Conservation (phyloP, 768 basidiomycete genomes). For the Leccinum fibrillosum region DNA sequence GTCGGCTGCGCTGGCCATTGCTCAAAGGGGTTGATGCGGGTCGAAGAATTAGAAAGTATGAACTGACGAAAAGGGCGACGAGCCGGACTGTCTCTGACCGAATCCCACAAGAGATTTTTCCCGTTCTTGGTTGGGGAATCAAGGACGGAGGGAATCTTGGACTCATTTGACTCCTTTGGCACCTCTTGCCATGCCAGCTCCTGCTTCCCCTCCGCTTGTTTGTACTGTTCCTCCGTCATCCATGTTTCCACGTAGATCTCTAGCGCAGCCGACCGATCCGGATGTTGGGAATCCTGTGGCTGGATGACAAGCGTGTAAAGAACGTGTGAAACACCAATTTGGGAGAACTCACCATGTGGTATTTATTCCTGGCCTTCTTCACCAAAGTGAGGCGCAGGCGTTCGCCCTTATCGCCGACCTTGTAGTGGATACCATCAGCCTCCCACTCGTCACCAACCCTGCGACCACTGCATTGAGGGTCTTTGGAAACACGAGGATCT, state of each 20-base stretch:
- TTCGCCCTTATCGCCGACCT: slow-evolving; percentile 68
- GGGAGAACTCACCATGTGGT: slow-evolving; percentile 62
- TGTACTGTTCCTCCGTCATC: slow-evolving; percentile 74
- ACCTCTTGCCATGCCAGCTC: slow-evolving; percentile 71
- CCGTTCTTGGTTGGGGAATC: slow-evolving; percentile 43
- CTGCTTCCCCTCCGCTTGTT: slow-evolving; percentile 55
- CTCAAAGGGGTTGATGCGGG: slow-evolving; percentile 52
- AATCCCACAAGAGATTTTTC: slow-evolving; percentile 71
- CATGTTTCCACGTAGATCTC: slow-evolving; percentile 77
- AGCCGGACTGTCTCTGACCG: slow-evolving; percentile 43
- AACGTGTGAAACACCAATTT: not conserved
- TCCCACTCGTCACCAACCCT: slow-evolving; percentile 78
- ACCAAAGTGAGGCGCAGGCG: slow-evolving; percentile 67
- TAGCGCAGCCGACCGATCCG: slow-evolving; percentile 63
- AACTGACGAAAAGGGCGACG: slow-evolving; percentile 47
- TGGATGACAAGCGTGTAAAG: slow-evolving; percentile 29
- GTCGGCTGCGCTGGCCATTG: slow-evolving; percentile 31
- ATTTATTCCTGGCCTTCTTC: slow-evolving; percentile 67
- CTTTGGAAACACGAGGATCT: slow-evolving; percentile 44
- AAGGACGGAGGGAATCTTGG: slow-evolving; percentile 39
- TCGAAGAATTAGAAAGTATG: slow-evolving; percentile 39
- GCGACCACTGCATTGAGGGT: slow-evolving; percentile 52
- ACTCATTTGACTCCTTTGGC: slow-evolving; percentile 39
- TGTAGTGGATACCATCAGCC: slow-evolving; percentile 63
- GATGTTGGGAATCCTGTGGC: slow-evolving; percentile 78